Conservation (phyloP, 805 yeast genomes). For the Hanseniaspora vineae region DNA sequence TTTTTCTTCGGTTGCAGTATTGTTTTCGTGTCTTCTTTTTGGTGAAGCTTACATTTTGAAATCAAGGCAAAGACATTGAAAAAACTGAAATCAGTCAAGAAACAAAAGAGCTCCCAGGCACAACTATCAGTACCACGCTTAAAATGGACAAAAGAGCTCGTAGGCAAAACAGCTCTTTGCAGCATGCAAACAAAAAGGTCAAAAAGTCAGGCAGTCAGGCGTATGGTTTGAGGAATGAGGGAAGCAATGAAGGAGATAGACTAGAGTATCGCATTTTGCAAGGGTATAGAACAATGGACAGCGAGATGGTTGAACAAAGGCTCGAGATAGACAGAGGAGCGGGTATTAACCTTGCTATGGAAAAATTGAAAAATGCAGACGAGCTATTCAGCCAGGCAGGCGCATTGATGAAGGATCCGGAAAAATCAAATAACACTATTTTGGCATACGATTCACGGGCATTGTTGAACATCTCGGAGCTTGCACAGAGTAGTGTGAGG, state of each 20-base stretch:
- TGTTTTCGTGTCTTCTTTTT: no score
- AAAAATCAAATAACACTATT: conserved; percentile 24
- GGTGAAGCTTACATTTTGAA: no score
- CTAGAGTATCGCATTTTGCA: conserved; percentile 21
- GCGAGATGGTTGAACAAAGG: conserved; percentile 25
- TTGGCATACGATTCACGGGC: conserved; percentile 57
- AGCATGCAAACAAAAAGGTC: not conserved
- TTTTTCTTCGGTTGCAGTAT: no score
- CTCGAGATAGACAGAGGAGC: conserved; percentile 44
- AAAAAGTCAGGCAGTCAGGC: not conserved
- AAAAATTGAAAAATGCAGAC: conserved; percentile 34
- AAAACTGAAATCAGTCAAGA: not conserved
- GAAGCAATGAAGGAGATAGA: not conserved
- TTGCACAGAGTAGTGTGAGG: conserved; percentile 52
- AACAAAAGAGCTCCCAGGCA: not conserved
- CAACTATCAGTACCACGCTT: not conserved
- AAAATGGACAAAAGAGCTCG: not conserved
- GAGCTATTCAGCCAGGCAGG: conserved; percentile 32
- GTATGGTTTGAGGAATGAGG: not conserved
- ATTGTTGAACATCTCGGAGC: conserved; percentile 42
- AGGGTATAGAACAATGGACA: conserved; percentile 21
- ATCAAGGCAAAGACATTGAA: no score
- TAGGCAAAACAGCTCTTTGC: not conserved
- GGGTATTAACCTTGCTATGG: conserved; percentile 37
- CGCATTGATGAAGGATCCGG: conserved; percentile 11